Percentiles rank a stretch among this genome's conserved stretches.
These are phyloP conservation scores for Crucihimalaya himalaica DNA, from an alignment of 345 rosid species.

Conservation along the genomic window DNA sequence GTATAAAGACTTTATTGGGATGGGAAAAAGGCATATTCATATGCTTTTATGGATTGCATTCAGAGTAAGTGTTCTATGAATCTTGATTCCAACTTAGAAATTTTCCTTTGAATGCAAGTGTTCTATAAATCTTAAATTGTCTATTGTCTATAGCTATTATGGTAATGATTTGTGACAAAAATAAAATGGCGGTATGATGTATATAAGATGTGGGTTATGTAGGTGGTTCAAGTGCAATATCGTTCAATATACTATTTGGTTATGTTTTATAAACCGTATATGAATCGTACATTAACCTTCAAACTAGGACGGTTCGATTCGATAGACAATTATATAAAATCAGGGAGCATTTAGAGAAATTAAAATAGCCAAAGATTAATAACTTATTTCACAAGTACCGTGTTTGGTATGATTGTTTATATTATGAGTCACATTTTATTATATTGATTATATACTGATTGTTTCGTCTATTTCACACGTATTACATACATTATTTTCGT, in stretches of 20 bases:
- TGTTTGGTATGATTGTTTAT: too few relatives aligned
- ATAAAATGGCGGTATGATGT: background rate
- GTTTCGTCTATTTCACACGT: too few relatives aligned
- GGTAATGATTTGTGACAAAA: conserved; percentile 1
- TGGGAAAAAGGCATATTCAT: conserved; percentile 18
- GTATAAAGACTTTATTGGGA: conserved; percentile 14
- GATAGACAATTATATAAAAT: too few relatives aligned
- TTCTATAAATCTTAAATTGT: background rate
- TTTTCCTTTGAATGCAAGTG: conserved; percentile 5
- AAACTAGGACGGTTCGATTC: too few relatives aligned
- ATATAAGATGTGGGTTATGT: background rate
- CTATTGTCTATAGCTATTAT: conserved; percentile 31
- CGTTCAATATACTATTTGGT: background rate
- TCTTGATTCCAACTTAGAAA: conserved; percentile 22
- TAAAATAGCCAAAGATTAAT: too few relatives aligned
- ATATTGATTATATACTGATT: too few relatives aligned
- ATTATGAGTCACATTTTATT: background rate
- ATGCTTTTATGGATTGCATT: background rate
- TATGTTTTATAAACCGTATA: background rate
- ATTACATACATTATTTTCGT: too few relatives aligned
- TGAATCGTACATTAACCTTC: too few relatives aligned
- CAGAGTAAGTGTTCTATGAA: conserved; percentile 22
- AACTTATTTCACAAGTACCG: too few relatives aligned
- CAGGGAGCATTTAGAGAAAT: too few relatives aligned
- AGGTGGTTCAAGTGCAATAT: background rate